Base-by-base conservation (phyloP, 2,329 filamentous ascomycete species). In the Sphaerulina vaccinii region DNA sequence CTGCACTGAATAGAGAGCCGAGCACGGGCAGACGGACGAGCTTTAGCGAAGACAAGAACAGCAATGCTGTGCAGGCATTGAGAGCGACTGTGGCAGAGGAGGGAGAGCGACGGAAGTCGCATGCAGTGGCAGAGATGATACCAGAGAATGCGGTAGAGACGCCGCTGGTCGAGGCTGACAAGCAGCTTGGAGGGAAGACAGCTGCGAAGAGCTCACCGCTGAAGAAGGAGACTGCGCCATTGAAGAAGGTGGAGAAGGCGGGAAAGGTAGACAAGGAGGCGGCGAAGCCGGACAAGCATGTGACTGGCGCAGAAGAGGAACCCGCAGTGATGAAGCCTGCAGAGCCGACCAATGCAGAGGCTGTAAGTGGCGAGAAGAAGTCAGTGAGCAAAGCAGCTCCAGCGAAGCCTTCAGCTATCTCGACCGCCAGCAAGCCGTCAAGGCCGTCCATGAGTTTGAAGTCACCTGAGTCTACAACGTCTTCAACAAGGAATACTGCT, bases 221-320 rank as follows among this genome's bases (percentile, higher is more conserved):
- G 22, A 48, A 48, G 23, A 48, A 40, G 16, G 45, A 19, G 8
- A 16, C 35, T 4, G 32, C 45, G 24, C 36, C 45, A 18, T 23
- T 27, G 35, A 37, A 48, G 16, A 22, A 32, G 10, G 23, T 32
- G n/a, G 33, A 48, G 19, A 39, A 59, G 24, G 53, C 43, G 39
- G 21, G 51, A 45, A 74, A 74, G 39, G 72, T 71, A 19, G 74
- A 77, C 62, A 76, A 77, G 63, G 27, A 32, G n/a, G 64, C 63
- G n/a, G 68, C 66, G 10, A 74, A 74, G 39, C 72, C 71, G 19
- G 74, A 77, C 62, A 76, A 77, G 63, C 62, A 61, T 49, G 66
- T 66, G 8, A 71, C 72, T 16, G 71, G 65, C 27, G 74, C 62
- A 2, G 69, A 75, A 61, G 75, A 76, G 44, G 62, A 68, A 51